Evolutionary conservation across 306 rosid species (phyloP).

Genomic region (Pyrus bretschneideri): DNA sequence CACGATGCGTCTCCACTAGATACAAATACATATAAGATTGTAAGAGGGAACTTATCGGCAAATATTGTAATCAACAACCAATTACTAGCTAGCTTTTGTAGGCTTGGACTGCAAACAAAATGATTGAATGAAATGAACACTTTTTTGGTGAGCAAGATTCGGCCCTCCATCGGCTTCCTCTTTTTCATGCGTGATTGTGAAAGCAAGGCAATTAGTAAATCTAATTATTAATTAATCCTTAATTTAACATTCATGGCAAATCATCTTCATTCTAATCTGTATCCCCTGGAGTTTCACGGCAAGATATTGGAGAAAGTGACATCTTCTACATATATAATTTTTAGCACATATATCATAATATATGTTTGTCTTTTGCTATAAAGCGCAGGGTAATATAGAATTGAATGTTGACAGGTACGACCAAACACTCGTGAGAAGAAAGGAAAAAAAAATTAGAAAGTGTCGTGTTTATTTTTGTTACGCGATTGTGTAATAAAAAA

Average conservation of each 20-base stretch:
- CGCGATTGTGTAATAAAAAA: no score
- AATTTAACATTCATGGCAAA: neutral
- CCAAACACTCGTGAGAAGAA: neutral
- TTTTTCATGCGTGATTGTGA: constrained; percentile 12
- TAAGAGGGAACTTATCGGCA: neutral
- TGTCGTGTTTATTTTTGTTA: no score
- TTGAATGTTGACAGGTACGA: neutral
- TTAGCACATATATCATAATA: no score
- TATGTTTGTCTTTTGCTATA: constrained; percentile 1
- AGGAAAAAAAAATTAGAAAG: neutral
- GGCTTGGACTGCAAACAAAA: neutral
- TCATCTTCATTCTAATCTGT: neutral
- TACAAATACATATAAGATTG: neutral
- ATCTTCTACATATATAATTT: neutral
- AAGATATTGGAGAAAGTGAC: constrained; percentile 1
- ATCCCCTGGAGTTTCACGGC: constrained; percentile 10
- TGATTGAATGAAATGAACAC: constrained; percentile 13
- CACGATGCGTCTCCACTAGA: neutral
- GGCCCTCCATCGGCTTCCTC: neutral
- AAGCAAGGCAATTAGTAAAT: neutral
- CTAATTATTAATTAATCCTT: neutral
- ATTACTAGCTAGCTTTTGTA: neutral
- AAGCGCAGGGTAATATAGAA: neutral
- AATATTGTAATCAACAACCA: neutral
- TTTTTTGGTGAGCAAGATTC: constrained; percentile 2